Conservation (phyloP, 1,284 basidiomycete genomes). For the Irpex sp. region DNA sequence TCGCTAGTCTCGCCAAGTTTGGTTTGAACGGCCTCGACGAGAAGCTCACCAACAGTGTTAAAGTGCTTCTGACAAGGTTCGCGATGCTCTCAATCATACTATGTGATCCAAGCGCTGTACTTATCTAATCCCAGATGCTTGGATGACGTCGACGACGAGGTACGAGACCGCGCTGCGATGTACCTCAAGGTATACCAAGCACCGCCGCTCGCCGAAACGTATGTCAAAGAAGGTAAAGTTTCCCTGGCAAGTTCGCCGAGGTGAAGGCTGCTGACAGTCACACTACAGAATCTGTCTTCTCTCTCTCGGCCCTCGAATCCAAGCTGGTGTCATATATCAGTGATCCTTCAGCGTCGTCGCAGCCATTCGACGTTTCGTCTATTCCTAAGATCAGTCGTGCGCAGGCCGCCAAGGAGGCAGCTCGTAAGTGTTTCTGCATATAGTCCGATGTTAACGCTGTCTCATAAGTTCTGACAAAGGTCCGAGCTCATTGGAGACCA, state of each 20-base stretch:
- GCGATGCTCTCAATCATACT: slow-evolving; percentile 19
- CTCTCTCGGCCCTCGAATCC: slow-evolving; percentile 80
- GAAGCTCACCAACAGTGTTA: slow-evolving; percentile 81
- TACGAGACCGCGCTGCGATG: slow-evolving; percentile 95
- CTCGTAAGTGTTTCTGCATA: slow-evolving; percentile 50
- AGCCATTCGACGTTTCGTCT: slow-evolving; percentile 77
- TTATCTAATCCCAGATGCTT: slow-evolving; percentile 62
- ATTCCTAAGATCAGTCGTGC: slow-evolving; percentile 90
- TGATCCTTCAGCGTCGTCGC: slow-evolving; percentile 61
- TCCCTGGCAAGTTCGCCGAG: not conserved
- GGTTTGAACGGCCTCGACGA: slow-evolving; percentile 85
- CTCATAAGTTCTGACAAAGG: slow-evolving; percentile 38
- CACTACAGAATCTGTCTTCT: slow-evolving; percentile 82
- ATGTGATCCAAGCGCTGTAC: no score
- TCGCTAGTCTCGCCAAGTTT: slow-evolving; percentile 94
- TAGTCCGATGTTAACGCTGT: slow-evolving; percentile 8
- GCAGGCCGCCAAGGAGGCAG: slow-evolving; percentile 83
- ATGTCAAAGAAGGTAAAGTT: slow-evolving; percentile 84
- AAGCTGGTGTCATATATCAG: slow-evolving; percentile 89
- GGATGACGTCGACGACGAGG: slow-evolving; percentile 99
- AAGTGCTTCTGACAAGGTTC: slow-evolving; percentile 80
- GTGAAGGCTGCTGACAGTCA: not conserved
- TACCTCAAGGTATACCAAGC: slow-evolving; percentile 87
- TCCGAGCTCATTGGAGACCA: slow-evolving; percentile 80
- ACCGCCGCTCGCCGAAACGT: slow-evolving; percentile 77